Evolutionary conservation across 257 asterid species (phyloP), one percentile per base, ranked within the genome.

Genomic region (Perilla frutescens): DNA sequence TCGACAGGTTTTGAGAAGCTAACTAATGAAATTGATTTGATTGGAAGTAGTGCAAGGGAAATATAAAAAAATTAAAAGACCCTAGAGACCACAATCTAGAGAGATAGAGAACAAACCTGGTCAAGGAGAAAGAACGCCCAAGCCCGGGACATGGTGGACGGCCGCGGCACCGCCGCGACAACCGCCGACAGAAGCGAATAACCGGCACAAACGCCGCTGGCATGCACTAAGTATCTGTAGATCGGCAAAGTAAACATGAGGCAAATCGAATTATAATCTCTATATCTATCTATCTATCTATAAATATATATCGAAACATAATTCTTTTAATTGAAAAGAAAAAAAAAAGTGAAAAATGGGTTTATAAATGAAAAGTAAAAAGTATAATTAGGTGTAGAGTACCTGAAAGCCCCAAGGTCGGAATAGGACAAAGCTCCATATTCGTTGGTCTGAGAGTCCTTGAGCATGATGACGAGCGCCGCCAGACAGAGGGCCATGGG

Each of bases 201-300:
- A 8, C 96, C 96, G 58, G 97, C 96, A 32, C 98, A 93, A n/a
- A 93, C 77, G 43, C 98, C 92, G 54, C 96, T 93, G 31, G 97
- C 98, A 77, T 91, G 97, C 31, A 91, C 96, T 76, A 93, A 73
- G 51, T 84, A 93, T 77, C 98, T 90, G 64, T 43, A 55, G 57
- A 74, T 37, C 58, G 26, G 26, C 26, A 20, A 20, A 20, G 26
- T 20, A 20, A 20, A 20, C 26, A 1, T 20, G 1, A 20, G 26
- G 26, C 26, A 20, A 20, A 20, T 20, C 26, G 26, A 20, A 20
- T 20, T 20, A 20, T 20, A 20, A 20, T 20, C 26, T 20, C 26
- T 20, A 20, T 20, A 20, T 20, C 0, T 20, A 20, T 20, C 26
- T 20, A 20, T 20, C 26, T 20, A 20, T 20, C 26, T 20, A 20